These are phyloP conservation scores for Ilyonectria sp. DNA, from an alignment of 2,329 filamentous ascomycete genomes.

Conservation along the genomic window DNA sequence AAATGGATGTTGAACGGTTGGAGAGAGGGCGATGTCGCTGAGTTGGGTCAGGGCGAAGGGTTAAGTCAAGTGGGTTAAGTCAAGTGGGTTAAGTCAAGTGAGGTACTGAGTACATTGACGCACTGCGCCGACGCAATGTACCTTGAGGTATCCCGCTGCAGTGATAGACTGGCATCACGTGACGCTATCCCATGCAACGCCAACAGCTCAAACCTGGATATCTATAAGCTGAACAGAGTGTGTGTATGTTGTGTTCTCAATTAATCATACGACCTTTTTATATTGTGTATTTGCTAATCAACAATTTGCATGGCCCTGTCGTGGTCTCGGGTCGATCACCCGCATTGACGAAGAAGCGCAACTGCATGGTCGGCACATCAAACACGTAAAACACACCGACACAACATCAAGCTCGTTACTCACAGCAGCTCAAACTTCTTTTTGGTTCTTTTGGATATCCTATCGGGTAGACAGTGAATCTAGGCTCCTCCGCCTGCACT, in stretches of 20 bases:
- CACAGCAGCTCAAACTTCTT: neutral
- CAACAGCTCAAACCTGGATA: neutral
- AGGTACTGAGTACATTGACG: neutral
- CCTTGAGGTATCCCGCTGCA: neutral
- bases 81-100: neutral
- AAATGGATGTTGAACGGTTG: neutral
- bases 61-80: neutral
- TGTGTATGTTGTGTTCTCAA: too few relatives aligned
- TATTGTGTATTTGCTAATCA: neutral
- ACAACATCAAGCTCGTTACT: neutral
- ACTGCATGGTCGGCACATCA: neutral
- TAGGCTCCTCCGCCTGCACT: constrained; percentile 29
- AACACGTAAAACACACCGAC: neutral
- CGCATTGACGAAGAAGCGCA: neutral
- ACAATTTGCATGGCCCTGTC: too few relatives aligned
- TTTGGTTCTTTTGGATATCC: neutral
- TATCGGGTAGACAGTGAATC: neutral
- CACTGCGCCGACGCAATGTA: constrained; percentile 1
- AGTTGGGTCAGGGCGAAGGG: neutral
- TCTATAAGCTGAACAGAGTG: too few relatives aligned
- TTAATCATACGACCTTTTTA: too few relatives aligned
- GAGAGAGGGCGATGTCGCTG: constrained; percentile 6
- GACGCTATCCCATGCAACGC: neutral
- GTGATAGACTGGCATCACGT: constrained; percentile 1
- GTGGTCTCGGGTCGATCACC: too few relatives aligned